Evolutionary conservation across 495 filamentous ascomycete species (phyloP).

Genomic region (Neurospora discreta): DNA sequence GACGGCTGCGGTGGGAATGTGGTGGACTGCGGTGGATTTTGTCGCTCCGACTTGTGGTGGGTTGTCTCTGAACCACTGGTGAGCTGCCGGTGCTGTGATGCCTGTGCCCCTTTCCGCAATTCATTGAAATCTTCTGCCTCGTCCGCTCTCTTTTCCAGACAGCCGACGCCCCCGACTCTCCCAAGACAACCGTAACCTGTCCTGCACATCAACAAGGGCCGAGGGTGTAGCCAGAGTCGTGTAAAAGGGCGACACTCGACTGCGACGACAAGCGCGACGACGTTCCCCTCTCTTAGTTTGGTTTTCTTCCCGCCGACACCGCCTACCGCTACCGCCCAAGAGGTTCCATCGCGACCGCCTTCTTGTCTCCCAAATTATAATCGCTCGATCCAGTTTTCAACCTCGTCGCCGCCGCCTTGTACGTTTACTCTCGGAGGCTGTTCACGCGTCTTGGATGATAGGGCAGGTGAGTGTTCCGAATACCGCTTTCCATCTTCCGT

Average conservation of each 20-base stretch:
- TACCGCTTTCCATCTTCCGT: background rate
- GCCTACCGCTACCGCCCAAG: background rate
- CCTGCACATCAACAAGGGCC: background rate
- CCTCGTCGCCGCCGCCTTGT: background rate
- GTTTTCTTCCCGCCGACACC: background rate
- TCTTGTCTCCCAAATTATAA: background rate
- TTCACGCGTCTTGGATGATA: background rate
- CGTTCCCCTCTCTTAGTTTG: background rate
- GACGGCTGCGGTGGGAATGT: background rate
- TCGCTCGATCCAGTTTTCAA: background rate
- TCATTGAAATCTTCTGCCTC: background rate
- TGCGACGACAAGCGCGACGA: background rate
- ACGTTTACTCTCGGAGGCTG: background rate
- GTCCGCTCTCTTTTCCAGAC: background rate
- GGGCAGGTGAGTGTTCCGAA: background rate
- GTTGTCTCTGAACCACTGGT: background rate
- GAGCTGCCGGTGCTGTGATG: background rate
- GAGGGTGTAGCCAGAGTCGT: background rate
- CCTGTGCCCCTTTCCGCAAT: background rate
- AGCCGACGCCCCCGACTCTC: background rate
- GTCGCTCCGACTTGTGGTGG: background rate
- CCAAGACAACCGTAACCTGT: background rate
- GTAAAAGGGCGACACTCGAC: background rate
- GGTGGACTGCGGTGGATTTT: background rate
- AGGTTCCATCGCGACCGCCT: background rate